Conservation (phyloP, 2,329 filamentous ascomycete genomes). For the Cordyceps fumosorosea region DNA sequence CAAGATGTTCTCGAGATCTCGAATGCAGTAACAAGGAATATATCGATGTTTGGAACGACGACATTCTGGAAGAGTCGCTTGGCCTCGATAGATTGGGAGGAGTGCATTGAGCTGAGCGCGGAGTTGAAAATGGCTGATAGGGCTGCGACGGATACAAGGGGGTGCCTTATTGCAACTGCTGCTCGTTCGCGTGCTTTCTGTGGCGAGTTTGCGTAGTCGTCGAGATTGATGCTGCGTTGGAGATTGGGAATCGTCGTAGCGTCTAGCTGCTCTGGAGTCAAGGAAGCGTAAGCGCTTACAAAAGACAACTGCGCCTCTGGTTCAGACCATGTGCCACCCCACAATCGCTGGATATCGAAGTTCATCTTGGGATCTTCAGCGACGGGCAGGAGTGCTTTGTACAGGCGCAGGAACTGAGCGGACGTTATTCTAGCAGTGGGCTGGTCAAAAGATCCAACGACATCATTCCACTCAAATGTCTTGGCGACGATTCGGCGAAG, state of each 20-base stretch:
- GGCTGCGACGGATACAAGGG: slow-evolving; percentile 81
- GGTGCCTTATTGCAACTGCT: slow-evolving; percentile 66
- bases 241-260: slow-evolving; percentile 78
- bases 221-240: slow-evolving; percentile 65
- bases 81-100: slow-evolving; percentile 56
- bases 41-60: slow-evolving; percentile 66
- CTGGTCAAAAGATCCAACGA: slow-evolving; percentile 76
- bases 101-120: slow-evolving; percentile 53
- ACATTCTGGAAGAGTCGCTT: slow-evolving; percentile 61
- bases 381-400: slow-evolving; percentile 68
- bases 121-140: slow-evolving; percentile 63
- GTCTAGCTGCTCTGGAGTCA: slow-evolving; percentile 70
- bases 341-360: slow-evolving; percentile 81
- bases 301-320: slow-evolving; percentile 90
- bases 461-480: slow-evolving; percentile 62
- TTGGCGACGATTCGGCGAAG: slow-evolving; percentile 55
- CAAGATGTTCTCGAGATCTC: slow-evolving; percentile 67
- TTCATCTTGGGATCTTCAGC: slow-evolving; percentile 43
- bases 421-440: slow-evolving; percentile 68
- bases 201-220: slow-evolving; percentile 46
- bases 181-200: slow-evolving; percentile 46
- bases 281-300: slow-evolving; percentile 75
- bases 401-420: slow-evolving; percentile 73
- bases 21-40: slow-evolving; percentile 72
- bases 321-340: slow-evolving; percentile 86